A percentile compares a stretch with the other conserved stretches of the same genome.
phyloP scores from a whole-genome alignment of 2,329 filamentous ascomycete genomes.

The Metarhizium rileyi region DNA sequence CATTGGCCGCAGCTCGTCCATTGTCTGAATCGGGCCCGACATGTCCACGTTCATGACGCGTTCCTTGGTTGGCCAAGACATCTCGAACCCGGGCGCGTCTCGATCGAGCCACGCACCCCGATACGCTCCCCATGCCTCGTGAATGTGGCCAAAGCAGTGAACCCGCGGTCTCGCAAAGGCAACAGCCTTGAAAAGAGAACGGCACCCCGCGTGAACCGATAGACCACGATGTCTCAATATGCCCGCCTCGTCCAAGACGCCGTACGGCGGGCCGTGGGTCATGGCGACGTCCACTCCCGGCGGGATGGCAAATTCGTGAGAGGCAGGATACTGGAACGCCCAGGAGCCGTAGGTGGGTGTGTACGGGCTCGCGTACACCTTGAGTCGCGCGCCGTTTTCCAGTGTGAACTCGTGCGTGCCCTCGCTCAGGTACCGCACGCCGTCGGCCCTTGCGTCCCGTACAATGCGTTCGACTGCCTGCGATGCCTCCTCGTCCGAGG shows the following conservation, averaged over 20 bases:
- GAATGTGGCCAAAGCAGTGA: conserved; percentile 51
- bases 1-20: conserved; percentile 18
- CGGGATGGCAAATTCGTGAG: conserved; percentile 29
- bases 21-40: conserved; percentile 24
- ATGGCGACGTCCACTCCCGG: conserved; percentile 35
- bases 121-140: conserved; percentile 48
- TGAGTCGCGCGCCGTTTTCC: conserved; percentile 37
- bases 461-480: conserved; percentile 25
- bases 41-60: conserved; percentile 31
- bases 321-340: conserved; percentile 39
- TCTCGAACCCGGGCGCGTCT: conserved; percentile 10
- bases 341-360: conserved; percentile 37
- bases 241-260: conserved; percentile 35
- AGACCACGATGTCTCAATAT: conserved; percentile 2
- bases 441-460: conserved; percentile 21
- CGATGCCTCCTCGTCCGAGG: conserved; percentile 11
- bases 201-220: conserved; percentile 30
- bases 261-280: conserved; percentile 45
- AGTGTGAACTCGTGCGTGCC: conserved; percentile 38
- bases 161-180: conserved; percentile 32
- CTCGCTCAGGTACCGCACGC: conserved; percentile 37
- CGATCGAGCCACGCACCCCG: conserved; percentile 38
- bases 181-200: conserved; percentile 35
- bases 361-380: conserved; percentile 42
- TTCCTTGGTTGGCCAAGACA: neutral